Evolutionary conservation across 2,329 filamentous ascomycete species (phyloP).

Genomic region (Exophiala phaeomuriformis): DNA sequence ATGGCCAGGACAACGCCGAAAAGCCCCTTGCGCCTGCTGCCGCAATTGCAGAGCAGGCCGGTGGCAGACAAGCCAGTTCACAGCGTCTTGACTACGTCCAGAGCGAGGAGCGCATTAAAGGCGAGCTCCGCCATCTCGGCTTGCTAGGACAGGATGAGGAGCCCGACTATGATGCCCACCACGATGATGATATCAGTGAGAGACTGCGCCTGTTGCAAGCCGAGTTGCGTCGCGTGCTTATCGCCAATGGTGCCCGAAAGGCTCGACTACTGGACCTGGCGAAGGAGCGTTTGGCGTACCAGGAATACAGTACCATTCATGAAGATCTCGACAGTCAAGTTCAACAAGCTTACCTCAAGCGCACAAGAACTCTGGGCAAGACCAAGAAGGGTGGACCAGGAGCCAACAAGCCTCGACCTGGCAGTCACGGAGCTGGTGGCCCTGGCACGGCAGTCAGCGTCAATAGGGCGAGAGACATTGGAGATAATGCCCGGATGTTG

Average conservation of each 20-base stretch:
- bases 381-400: conserved; percentile 78
- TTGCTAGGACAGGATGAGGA: conserved; percentile 64
- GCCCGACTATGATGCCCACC: conserved; percentile 80
- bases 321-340: conserved; percentile 95
- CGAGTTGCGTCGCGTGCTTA: conserved; percentile 72
- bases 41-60: conserved; percentile 65
- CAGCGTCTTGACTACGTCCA: conserved; percentile 77
- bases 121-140: conserved; percentile 84
- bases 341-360: conserved; percentile 89
- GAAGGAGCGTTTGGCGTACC: conserved; percentile 86
- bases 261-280: conserved; percentile 77
- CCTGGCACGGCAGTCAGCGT: conserved; percentile 46
- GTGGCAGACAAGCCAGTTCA: conserved; percentile 61
- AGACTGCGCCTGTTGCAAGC: conserved; percentile 78
- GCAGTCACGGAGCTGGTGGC: conserved; percentile 48
- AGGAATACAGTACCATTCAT: conserved; percentile 93
- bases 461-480: conserved; percentile 65
- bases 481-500: conserved; percentile 79
- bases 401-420: conserved; percentile 45
- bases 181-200: conserved; percentile 88
- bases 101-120: conserved; percentile 83
- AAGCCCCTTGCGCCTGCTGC: conserved; percentile 60
- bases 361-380: conserved; percentile 88
- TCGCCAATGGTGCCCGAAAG: conserved; percentile 86
- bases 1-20: conserved; percentile 42